phyloP scores from a whole-genome alignment of 805 yeast species.

The Lipomyces chichibuensis region DNA sequence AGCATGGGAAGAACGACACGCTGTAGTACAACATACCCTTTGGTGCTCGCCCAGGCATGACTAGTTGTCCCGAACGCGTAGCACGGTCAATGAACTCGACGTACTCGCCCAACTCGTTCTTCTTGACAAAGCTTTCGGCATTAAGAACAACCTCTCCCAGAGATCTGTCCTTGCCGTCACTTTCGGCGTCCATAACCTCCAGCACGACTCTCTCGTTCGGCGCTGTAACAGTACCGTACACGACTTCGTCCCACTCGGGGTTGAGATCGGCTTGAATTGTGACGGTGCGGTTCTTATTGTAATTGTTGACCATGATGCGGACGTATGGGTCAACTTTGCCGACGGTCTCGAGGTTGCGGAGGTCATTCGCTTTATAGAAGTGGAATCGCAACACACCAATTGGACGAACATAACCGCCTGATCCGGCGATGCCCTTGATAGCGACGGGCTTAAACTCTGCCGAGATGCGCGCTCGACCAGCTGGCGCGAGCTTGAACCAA shows the following conservation, averaged over 20 bases:
- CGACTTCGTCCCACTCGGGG: slow-evolving; percentile 83
- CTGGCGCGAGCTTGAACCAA: slow-evolving; percentile 74
- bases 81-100: slow-evolving; percentile 60
- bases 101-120: slow-evolving; percentile 62
- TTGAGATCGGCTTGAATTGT: slow-evolving; percentile 65
- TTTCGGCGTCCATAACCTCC: slow-evolving; percentile 92
- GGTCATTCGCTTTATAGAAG: slow-evolving; percentile 68
- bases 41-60: slow-evolving; percentile 73
- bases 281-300: slow-evolving; percentile 75
- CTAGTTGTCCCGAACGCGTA: slow-evolving; percentile 62
- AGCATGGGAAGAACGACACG: slow-evolving; percentile 79
- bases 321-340: slow-evolving; percentile 94
- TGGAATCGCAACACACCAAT: slow-evolving; percentile 83
- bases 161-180: slow-evolving; percentile 76
- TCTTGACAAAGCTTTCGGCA: slow-evolving; percentile 66
- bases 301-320: slow-evolving; percentile 75
- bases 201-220: slow-evolving; percentile 78
- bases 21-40: slow-evolving; percentile 78
- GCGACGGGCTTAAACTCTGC: slow-evolving; percentile 88
- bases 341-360: slow-evolving; percentile 81
- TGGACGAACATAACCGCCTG: slow-evolving; percentile 88
- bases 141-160: slow-evolving; percentile 80
- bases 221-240: slow-evolving; percentile 81
- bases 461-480: slow-evolving; percentile 70
- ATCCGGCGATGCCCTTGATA: slow-evolving; percentile 62